Percentiles rank a stretch among this genome's conserved stretches.
Evolutionary conservation across 2,329 filamentous ascomycete species (phyloP).

Genomic region (Emergomyces pasteurianus): DNA sequence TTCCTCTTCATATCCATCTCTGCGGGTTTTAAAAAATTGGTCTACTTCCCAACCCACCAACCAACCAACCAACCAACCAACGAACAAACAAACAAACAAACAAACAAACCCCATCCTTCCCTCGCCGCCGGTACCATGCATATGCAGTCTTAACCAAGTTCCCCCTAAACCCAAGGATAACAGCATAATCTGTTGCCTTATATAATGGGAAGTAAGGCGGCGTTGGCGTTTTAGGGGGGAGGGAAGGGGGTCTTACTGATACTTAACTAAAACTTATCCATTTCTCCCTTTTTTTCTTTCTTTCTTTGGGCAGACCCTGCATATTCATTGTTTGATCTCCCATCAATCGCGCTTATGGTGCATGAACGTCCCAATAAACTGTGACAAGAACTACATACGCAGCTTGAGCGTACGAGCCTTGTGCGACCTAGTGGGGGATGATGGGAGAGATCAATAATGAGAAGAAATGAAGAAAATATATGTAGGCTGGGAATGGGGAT

Average conservation of each 20-base stretch:
- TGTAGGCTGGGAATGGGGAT: neutral
- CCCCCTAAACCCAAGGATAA: neutral
- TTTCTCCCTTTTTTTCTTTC: no score
- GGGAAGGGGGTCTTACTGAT: neutral
- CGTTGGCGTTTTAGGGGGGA: no score
- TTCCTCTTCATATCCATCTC: neutral
- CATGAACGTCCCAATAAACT: no score
- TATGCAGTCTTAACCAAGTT: neutral
- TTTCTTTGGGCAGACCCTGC: neutral
- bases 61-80: neutral
- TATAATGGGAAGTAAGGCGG: no score
- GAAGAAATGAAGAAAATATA: neutral
- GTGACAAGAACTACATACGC: no score
- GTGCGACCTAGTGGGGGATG: neutral
- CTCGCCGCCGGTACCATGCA: neutral
- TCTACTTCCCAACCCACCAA: neutral
- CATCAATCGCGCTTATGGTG: neutral
- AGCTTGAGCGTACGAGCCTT: neutral
- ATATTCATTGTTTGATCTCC: neutral
- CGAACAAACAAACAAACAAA: neutral
- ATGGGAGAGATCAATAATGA: neutral
- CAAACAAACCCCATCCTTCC: neutral
- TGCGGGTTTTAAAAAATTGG: no score
- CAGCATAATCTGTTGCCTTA: neutral
- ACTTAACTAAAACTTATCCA: neutral